Base-by-base conservation (phyloP, 805 yeast genomes). In the Metschnikowia aberdeeniae region DNA sequence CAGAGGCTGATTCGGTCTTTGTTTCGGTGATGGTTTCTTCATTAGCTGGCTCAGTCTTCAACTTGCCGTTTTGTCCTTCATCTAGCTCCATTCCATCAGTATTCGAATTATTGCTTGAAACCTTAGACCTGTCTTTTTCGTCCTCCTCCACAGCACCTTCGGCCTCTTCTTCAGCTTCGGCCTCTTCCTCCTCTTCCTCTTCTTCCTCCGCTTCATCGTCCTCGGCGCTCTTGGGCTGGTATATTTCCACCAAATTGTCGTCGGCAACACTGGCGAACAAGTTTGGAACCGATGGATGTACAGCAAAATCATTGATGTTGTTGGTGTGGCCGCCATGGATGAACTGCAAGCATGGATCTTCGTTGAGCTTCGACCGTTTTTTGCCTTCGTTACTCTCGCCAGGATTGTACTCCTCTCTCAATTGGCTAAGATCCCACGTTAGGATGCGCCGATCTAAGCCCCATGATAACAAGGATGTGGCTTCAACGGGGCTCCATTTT, bases 311-410 rank as follows among this genome's bases (percentile, higher is more conserved):
- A 45, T 81, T 73, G 36, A 89, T 73, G 43, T 81, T 73, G 39
- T 78, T 79, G 2, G 89, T 80, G 65, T 89, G 96, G 10, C 96
- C 96, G 12, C 95, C 96, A 63, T 89, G 96, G 57, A 87, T 77
- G 59, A 87, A 89, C 20, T 67, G 65, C 46, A 89, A 73, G 60
- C 89, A 84, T 5, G 96, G 93, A 51, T 89, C 95, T 9, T 81
- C 79, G 49, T 76, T 78, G 26, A 50, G 52, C 44, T 54, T 64
- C 26, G 75, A 73, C 50, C 77, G 82, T 52, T 76, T 84, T 42
- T 72, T 77, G 46, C 78, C 78, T 42, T 70, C 75, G 9, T 42
- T 39, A 9, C 29, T 26, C 3, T 59, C 64, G 11, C 47, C 47
- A 37, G 68, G 66, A 2, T 58, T 36, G 50, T 76, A 78, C 29